Evolutionary conservation across 2,329 filamentous ascomycete genomes (phyloP).

Genomic region (Exophiala spinifera): DNA sequence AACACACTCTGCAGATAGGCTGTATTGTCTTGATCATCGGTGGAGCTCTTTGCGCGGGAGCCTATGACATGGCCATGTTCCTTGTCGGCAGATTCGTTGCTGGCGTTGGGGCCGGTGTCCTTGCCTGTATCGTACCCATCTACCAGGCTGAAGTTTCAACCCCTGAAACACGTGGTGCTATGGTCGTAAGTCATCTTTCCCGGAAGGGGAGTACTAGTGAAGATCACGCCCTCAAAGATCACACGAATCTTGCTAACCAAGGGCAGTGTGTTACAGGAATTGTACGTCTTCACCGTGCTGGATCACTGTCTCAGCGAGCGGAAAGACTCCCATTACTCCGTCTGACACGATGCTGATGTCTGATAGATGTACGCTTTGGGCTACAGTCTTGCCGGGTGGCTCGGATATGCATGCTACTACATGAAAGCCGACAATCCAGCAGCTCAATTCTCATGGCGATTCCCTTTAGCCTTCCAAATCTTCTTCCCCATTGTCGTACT

Average conservation of each 20-base stretch:
- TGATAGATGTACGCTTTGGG: constrained; percentile 20
- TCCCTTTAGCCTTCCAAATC: constrained; percentile 37
- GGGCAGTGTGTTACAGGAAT: neutral
- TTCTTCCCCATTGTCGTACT: constrained; percentile 32
- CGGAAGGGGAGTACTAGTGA: neutral
- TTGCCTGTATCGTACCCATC: constrained; percentile 24
- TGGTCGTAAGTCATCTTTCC: constrained; percentile 9
- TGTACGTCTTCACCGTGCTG: too few species aligned
- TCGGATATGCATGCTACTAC: constrained; percentile 27
- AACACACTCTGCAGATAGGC: constrained; percentile 38
- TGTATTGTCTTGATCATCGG: constrained; percentile 31
- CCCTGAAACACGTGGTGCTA: constrained; percentile 25
- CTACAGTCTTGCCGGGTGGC: constrained; percentile 26
- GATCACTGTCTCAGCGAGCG: neutral
- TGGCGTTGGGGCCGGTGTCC: constrained; percentile 52
- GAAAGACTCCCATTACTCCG: constrained; percentile 4
- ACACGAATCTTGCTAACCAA: neutral
- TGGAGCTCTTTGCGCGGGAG: constrained; percentile 38
- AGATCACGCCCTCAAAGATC: too few species aligned
- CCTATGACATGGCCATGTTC: constrained; percentile 34
- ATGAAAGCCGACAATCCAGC: constrained; percentile 49
- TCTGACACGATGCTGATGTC: too few species aligned
- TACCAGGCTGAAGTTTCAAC: constrained; percentile 28
- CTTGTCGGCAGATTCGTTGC: constrained; percentile 21
- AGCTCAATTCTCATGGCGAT: constrained; percentile 34